phyloP scores from a whole-genome alignment of 1,139 yeast species.

The Torulaspora pretoriensis region DNA sequence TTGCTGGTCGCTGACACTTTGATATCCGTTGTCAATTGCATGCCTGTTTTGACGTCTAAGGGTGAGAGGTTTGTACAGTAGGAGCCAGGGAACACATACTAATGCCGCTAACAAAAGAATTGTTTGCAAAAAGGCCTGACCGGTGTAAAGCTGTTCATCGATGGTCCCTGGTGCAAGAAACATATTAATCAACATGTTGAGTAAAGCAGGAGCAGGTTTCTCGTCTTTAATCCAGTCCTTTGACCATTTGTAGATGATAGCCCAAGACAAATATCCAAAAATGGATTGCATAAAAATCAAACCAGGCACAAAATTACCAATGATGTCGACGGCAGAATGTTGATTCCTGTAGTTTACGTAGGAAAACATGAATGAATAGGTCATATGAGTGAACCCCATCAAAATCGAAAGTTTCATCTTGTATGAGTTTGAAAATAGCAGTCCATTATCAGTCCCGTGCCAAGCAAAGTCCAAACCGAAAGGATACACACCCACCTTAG shows the following conservation, averaged over 20 bases:
- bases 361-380: slow-evolving; percentile 67
- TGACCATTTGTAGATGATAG: slow-evolving; percentile 76
- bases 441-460: slow-evolving; percentile 78
- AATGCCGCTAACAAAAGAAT: slow-evolving; percentile 57
- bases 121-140: slow-evolving; percentile 61
- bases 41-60: slow-evolving; percentile 36
- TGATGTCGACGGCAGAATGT: slow-evolving; percentile 57
- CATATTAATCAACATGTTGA: slow-evolving; percentile 80
- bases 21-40: slow-evolving; percentile 31
- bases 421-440: slow-evolving; percentile 71
- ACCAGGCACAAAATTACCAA: slow-evolving; percentile 79
- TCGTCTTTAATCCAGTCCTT: slow-evolving; percentile 68
- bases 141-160: slow-evolving; percentile 60
- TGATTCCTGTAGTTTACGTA: slow-evolving; percentile 59
- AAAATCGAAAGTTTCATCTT: slow-evolving; percentile 77
- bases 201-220: slow-evolving; percentile 71
- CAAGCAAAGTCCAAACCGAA: slow-evolving; percentile 73
- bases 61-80: slow-evolving; percentile 62
- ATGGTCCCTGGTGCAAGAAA: slow-evolving; percentile 72
- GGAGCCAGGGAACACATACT: slow-evolving; percentile 72
- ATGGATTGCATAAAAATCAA: slow-evolving; percentile 78
- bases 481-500: slow-evolving; percentile 54
- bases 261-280: slow-evolving; percentile 68
- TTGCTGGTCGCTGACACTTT: slow-evolving; percentile 38
- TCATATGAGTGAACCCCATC: slow-evolving; percentile 77